phyloP scores from a whole-genome alignment of 768 basidiomycete species.

The Boletus fagicola region DNA sequence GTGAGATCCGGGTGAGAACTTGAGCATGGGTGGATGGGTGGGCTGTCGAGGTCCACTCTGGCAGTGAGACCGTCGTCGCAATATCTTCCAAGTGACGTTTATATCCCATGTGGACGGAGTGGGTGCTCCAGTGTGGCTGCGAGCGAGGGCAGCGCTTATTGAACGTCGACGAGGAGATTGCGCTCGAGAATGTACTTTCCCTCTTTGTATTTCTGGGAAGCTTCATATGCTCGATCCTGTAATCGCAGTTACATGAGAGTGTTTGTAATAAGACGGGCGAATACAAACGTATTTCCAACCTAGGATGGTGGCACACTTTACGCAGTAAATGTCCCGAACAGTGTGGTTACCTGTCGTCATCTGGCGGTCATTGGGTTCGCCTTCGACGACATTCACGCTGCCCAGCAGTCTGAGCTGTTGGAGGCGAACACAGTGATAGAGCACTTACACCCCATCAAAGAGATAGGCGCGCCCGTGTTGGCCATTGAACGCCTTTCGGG shows the following conservation, averaged over 20 bases:
- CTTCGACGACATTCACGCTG: constrained; percentile 90
- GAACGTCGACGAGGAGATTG: constrained; percentile 82
- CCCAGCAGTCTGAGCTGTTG: constrained; percentile 6
- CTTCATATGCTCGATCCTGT: constrained; percentile 90
- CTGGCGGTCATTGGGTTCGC: constrained; percentile 83
- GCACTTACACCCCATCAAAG: constrained; percentile 86
- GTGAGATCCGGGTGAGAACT: constrained; percentile 15
- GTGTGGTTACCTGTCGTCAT: constrained; percentile 98
- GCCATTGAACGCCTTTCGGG: constrained; percentile 85
- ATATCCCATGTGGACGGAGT: constrained; percentile 10
- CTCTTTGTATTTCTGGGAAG: constrained; percentile 95
- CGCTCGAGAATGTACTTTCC: constrained; percentile 98
- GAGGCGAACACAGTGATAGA: constrained; percentile 13
- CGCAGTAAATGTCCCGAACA: constrained; percentile 92
- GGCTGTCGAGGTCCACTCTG: constrained; percentile 16
- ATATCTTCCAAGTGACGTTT: constrained; percentile 12
- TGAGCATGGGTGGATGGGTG: constrained; percentile 11
- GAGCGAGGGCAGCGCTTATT: constrained; percentile 42
- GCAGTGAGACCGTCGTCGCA: constrained; percentile 14
- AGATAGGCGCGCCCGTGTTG: constrained; percentile 95
- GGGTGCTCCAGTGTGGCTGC: constrained; percentile 7
- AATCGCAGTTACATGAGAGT: constrained; percentile 5
- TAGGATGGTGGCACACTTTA: constrained; percentile 80
- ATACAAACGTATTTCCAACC: constrained; percentile 95
- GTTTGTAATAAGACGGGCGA: background rate